These are phyloP conservation scores for Mortierella alpina DNA, from an alignment of 192 early-diverging fungal genomes.

Conservation along the genomic window DNA sequence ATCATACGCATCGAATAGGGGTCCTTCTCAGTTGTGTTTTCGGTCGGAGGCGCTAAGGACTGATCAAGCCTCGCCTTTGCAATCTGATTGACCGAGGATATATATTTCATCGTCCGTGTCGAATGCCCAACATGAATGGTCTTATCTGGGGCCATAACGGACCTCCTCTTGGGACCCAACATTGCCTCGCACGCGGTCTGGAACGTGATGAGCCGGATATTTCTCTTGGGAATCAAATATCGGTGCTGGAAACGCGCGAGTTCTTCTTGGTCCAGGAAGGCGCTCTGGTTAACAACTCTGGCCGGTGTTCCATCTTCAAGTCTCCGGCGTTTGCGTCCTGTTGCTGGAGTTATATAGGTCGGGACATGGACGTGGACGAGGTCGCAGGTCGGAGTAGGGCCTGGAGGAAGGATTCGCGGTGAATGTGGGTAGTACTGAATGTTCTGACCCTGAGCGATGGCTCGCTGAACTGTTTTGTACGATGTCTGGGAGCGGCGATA, in stretches of 20 bases:
- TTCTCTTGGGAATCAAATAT: slow-evolving; percentile 5
- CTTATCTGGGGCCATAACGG: neutral
- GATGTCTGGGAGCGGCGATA: slow-evolving; percentile 61
- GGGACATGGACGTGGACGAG: slow-evolving; percentile 63
- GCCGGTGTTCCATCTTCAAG: slow-evolving; percentile 4
- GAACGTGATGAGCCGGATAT: slow-evolving; percentile 12
- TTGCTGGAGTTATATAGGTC: slow-evolving; percentile 43
- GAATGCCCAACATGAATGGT: slow-evolving; percentile 26
- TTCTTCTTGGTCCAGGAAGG: slow-evolving; percentile 14
- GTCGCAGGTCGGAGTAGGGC: slow-evolving; percentile 58
- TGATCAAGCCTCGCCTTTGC: slow-evolving; percentile 7
- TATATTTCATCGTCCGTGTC: slow-evolving; percentile 18
- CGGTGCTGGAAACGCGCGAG: slow-evolving; percentile 19
- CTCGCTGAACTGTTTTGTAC: slow-evolving; percentile 75
- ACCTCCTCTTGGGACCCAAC: neutral
- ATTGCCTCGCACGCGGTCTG: neutral
- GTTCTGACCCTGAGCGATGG: slow-evolving; percentile 63
- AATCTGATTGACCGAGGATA: slow-evolving; percentile 8
- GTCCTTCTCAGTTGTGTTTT: slow-evolving; percentile 1
- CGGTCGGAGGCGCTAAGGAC: neutral
- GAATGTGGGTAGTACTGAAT: slow-evolving; percentile 59
- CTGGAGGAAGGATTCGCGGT: slow-evolving; percentile 63
- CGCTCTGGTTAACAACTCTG: neutral
- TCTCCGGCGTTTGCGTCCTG: slow-evolving; percentile 38
- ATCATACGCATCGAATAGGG: slow-evolving; percentile 24